Evolutionary conservation across 1,139 yeast genomes (phyloP).

Genomic region (Sugiyamaella pinicola): DNA sequence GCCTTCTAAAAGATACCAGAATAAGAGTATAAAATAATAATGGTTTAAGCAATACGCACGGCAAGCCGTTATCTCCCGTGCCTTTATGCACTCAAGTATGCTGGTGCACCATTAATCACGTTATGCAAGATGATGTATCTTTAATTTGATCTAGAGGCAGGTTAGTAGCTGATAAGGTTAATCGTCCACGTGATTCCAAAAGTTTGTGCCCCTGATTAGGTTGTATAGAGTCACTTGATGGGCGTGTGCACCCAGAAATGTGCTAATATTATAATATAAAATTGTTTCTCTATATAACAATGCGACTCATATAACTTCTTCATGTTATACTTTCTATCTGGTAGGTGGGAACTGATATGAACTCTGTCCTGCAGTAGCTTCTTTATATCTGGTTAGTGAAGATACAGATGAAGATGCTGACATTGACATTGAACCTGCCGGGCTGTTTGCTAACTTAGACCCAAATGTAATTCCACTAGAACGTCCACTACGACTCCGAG

Average conservation of each 20-base stretch:
- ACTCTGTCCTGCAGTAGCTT: constrained; percentile 9
- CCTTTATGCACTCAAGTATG: background rate
- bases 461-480: constrained; percentile 18
- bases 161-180: background rate
- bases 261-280: too few species aligned
- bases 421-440: constrained; percentile 1
- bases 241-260: too few species aligned
- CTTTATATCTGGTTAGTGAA: constrained; percentile 15
- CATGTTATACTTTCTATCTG: too few species aligned
- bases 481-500: constrained; percentile 19
- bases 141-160: background rate
- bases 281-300: too few species aligned
- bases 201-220: too few species aligned
- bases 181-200: background rate
- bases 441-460: constrained; percentile 10
- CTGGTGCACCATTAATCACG: constrained; percentile 3
- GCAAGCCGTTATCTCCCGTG: constrained; percentile 3
- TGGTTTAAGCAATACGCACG: background rate
- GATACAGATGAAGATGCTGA: constrained; percentile 21
- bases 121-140: constrained; percentile 6
- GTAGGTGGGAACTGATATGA: constrained; percentile 22
- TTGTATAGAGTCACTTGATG: too few species aligned
- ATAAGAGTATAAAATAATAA: background rate
- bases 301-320: too few species aligned
- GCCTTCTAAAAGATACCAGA: background rate